Evolutionary conservation across 768 basidiomycete species (phyloP).

Genomic region (Russula sp.): DNA sequence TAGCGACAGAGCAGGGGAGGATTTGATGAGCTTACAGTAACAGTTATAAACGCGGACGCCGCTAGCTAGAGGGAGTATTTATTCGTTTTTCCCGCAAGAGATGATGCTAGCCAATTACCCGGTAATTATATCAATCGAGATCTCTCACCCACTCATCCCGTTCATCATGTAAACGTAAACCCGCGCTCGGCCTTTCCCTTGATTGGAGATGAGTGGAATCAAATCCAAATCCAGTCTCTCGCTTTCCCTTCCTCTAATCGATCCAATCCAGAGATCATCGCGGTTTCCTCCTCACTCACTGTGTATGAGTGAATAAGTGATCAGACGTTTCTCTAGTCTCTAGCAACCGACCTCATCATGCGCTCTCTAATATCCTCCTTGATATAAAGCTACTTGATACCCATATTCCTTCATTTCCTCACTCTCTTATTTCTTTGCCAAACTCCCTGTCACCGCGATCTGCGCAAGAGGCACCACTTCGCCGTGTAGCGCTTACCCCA

Average conservation of each 20-base stretch:
- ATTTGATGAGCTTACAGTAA: constrained; percentile 1
- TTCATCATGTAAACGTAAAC: constrained; percentile 13
- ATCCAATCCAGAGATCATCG: constrained; percentile 7
- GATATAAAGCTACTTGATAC: too few species aligned
- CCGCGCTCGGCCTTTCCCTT: constrained; percentile 19
- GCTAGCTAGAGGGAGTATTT: constrained; percentile 6
- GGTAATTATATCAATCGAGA: constrained; percentile 14
- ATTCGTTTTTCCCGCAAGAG: background rate
- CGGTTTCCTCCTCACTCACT: background rate
- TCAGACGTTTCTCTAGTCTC: background rate
- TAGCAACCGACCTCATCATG: background rate
- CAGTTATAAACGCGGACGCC: constrained; percentile 11
- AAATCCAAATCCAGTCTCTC: constrained; percentile 5
- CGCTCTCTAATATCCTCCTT: too few species aligned
- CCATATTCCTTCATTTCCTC: background rate
- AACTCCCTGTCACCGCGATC: background rate
- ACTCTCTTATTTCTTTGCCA: background rate
- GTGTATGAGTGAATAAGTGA: too few species aligned
- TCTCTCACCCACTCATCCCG: constrained; percentile 3
- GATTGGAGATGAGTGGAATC: background rate
- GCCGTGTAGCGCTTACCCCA: background rate
- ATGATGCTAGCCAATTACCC: background rate
- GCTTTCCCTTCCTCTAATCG: constrained; percentile 14
- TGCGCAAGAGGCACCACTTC: background rate
- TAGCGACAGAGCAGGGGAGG: background rate